Evolutionary conservation across 2,329 filamentous ascomycete genomes (phyloP), one percentile per base, ranked within the genome.

Genomic region (Colletotrichum gigasporum): DNA sequence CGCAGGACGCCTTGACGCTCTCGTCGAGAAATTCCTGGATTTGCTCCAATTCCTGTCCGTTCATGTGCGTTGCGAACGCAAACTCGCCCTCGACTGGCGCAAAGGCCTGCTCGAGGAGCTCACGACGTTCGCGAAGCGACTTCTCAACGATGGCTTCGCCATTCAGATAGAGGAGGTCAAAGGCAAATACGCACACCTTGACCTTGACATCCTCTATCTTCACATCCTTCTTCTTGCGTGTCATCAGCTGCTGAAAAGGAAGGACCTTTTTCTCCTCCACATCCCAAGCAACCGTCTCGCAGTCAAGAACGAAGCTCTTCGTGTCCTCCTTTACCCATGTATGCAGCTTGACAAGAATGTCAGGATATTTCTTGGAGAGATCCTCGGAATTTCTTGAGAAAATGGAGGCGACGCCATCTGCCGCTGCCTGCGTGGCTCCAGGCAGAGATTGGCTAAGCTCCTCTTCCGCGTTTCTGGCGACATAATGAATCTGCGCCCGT

Each of bases 351-450:
- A 87, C 90, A 30, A 99, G 87, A 55, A 99, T 94, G 78, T 99
- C 96, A 0, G 96, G 96, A 73, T 99, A 99, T 74, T 99, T 99
- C 78, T 96, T 97, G 8, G 94, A 97, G 50, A 99, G 77, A 72
- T 99, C 95, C 79, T 99, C 96, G 0, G 95, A 98, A 74, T 99
- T 99, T 69, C 96, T 87, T 3, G 96, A 99, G 79, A 99, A 99
- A 71, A 99, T 97, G 52, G 95, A 93, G 8, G 93, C 90, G 32
- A 98, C 87, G 2, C 95, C 95, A 54, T 88, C 85, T 5, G 85
- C 87, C 32, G 85, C 80, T 66, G 93, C 91, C 67, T 89, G 89
- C 39, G 89, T 84, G 7, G 87, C 87, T 5, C 86, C 79, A 10
- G 83, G 80, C 1, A 85, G 80, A 34, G 87, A 83, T 47, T 90